phyloP scores from a whole-genome alignment of 768 basidiomycete species.

The Lactarius quietus region DNA sequence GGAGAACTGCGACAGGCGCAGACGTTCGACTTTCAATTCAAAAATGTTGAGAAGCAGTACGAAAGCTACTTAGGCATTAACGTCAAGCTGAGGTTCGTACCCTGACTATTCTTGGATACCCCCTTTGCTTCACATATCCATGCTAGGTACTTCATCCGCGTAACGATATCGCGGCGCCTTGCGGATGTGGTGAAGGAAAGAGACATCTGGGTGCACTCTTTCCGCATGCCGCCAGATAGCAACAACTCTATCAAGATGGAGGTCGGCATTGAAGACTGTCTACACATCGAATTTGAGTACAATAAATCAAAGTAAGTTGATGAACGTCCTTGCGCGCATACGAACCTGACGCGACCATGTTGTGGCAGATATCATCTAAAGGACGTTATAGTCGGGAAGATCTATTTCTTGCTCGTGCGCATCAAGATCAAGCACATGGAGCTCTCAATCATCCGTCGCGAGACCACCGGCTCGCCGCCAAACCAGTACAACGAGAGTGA shows the following conservation, averaged over 20 bases:
- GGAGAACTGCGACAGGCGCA: conserved; percentile 97
- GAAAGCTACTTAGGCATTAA: conserved; percentile 98
- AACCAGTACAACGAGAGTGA: conserved; percentile 99
- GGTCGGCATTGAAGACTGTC: conserved; percentile 97
- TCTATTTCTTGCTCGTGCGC: conserved; percentile 97
- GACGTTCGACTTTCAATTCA: conserved; percentile 95
- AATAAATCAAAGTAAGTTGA: conserved; percentile 95
- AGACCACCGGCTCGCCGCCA: conserved; percentile 96
- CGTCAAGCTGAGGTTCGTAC: conserved; percentile 84
- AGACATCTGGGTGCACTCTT: conserved; percentile 98
- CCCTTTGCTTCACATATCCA: conserved; percentile 9
- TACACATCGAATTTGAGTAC: conserved; percentile 99
- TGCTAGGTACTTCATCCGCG: conserved; percentile 86
- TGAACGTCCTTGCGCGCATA: conserved; percentile 31
- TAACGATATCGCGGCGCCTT: conserved; percentile 86
- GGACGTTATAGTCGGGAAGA: conserved; percentile 99
- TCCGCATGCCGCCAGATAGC: conserved; percentile 96
- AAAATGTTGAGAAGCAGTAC: conserved; percentile 99
- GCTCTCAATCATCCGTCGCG: conserved; percentile 93
- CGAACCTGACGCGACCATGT: background rate
- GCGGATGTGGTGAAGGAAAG: conserved; percentile 91
- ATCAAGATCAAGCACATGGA: conserved; percentile 99
- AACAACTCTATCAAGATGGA: conserved; percentile 99
- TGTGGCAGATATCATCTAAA: conserved; percentile 92
- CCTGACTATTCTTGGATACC: conserved; percentile 41